phyloP scores from a whole-genome alignment of 1,284 basidiomycete species.

The Athelia sp. region DNA sequence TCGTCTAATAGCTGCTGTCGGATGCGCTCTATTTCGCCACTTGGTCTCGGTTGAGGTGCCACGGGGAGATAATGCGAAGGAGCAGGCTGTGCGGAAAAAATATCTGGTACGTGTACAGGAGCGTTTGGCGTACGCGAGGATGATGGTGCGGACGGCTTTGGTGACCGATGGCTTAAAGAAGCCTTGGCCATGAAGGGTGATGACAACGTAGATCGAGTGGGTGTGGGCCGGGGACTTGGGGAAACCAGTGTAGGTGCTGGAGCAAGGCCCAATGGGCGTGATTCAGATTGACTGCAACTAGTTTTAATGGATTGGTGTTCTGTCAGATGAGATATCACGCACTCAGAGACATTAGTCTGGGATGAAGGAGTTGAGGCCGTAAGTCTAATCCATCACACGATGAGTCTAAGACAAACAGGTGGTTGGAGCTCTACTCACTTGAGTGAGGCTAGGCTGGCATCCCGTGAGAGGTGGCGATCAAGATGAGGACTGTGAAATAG shows the following conservation, averaged over 20 bases:
- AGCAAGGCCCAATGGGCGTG: neutral
- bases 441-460: neutral
- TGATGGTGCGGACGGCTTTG: constrained; percentile 12
- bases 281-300: neutral
- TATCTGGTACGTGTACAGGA: constrained; percentile 24
- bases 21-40: constrained; percentile 57
- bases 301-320: neutral
- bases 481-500: constrained; percentile 4
- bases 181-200: constrained; percentile 42
- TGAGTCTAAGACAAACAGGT: too few relatives aligned
- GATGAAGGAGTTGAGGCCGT: neutral
- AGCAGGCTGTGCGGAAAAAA: constrained; percentile 20
- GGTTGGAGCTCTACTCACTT: neutral
- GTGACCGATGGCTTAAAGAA: constrained; percentile 15
- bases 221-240: neutral
- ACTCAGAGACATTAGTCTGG: neutral
- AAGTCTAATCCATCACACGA: too few relatives aligned
- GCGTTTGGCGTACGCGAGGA: constrained; percentile 12
- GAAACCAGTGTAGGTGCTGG: neutral
- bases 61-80: constrained; percentile 18
- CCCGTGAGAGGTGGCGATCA: neutral
- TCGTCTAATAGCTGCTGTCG: constrained; percentile 45
- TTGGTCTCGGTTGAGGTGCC: constrained; percentile 24
- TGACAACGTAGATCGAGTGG: constrained; percentile 21
- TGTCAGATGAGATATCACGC: neutral